Base-by-base conservation (phyloP, 2,329 filamentous ascomycete genomes). In the Colletotrichum somersetense region DNA sequence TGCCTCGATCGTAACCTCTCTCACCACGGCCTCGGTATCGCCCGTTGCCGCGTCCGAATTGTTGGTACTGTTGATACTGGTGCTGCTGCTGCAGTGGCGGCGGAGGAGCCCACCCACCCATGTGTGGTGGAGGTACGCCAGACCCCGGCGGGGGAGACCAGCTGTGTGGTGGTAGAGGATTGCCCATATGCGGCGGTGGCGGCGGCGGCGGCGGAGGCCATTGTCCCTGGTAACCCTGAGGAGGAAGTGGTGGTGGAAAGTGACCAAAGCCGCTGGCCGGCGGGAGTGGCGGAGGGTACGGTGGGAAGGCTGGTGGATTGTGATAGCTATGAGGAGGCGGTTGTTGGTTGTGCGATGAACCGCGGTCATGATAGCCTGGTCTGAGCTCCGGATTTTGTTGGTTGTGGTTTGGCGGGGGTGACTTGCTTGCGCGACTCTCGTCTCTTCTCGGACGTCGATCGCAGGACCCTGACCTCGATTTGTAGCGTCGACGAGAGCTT, bases 191-290 rank as follows among this genome's bases (percentile, higher is more conserved):
- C 20, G 46, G 73, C 1, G 79, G 81, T 0, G 79, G 80, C 1
- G 78, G 80, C 7, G 83, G 82, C 5, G 78, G 80, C 6, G 83
- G 81, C 8, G 80, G 80, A 10, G 80, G 84, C 84, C 85, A 86
- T 14, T 80, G 79, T 2, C 83, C 84, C 61, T 80, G 79, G 63
- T 82, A 85, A 6, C 82, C 82, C 18, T 75, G 75, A 12, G 82
- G 75, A 12, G 82, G 75, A 0, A 80, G 80, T 7, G 77, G 30
- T 30, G 30, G 74, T 5, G 79, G 80, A n/a, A 79, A 78, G 57
- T 74, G 77, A n/a, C 74, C 77, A 74, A 77, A 74, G 75, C 74
- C 76, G 53, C 72, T 72, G 1, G 73, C 70, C 56, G 73, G 64
- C 58, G 65, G 76, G 8, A 76, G 73, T 1, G 75, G 75, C 7